Base-by-base conservation (phyloP, 306 rosid genomes). In the Urtica urens region DNA sequence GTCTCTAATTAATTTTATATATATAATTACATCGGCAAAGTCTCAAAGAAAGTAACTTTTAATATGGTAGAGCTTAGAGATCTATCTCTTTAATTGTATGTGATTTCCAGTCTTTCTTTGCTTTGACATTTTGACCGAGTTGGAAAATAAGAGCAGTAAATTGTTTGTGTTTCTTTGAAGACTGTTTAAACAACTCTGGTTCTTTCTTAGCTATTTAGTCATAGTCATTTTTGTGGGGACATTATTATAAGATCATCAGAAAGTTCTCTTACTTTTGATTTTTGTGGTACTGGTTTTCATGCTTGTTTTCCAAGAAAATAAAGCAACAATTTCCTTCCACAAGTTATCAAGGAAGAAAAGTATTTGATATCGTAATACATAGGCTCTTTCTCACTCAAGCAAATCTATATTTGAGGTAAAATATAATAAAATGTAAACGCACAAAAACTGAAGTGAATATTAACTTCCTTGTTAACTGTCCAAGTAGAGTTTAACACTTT, bases 221-320 rank as follows among this genome's bases (percentile, higher is more conserved):
- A 64, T 48, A 14, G 26, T 51, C 23, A 2, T 18, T 33, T 51
- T 20, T 60, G 72, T 47, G 65, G 80, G 74, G 77, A 59, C 68
- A 17, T 45, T 31, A 10, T 31, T 55, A 67, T 46, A 37, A 38
- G 53, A 60, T 68, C 77, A 16, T 60, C 38, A 42, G 56, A 82
- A 79, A 71, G 84, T 63, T 40, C 31, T 16, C 14, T 29, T 19
- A 53, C 84, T 78, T 82, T 78, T 47, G 61, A 54, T 59, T 53
- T 43, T 53, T 68, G 56, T 42, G 55, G 67, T 67, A 55, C 51
- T 34, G 31, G 24, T 46, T 63, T 55, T 31, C 46, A n/a, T n/a
- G n/a, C 20, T 61, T 44, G 18, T 59, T 37, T 35, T 43, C 20
- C 42, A n/a, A n/a, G n/a, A n/a, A n/a, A n/a, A n/a, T n/a, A n/a